Evolutionary conservation across 345 rosid genomes (phyloP), one percentile per base, ranked within the genome.

Genomic region (Noccaea bulbosa): DNA sequence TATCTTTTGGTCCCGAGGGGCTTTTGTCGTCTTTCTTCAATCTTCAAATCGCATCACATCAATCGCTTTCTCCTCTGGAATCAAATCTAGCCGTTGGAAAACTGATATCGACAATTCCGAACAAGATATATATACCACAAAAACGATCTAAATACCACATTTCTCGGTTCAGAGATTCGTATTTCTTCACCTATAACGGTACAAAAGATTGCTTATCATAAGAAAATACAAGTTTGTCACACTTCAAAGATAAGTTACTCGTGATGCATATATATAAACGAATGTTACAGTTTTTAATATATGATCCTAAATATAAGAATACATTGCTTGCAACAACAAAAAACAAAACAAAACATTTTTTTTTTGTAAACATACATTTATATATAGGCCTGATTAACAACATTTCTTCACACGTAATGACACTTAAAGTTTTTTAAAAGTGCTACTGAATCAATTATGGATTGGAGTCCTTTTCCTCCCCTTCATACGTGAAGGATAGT

Each of bases 391-490:
- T 51, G 24, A 15, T 62, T 55, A 50, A 15, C 39, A 50, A 15
- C 39, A 20, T 34, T 52, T 64, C 32, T 53, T 63, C 41, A 33
- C 38, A 62, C 47, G 22, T 14, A 11, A 57, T n/a, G 56, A 57
- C 46, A 37, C 47, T 69, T 12, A 9, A 69, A 58, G n/a, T 47
- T 43, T 54, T 35, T 52, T 17, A 32, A 61, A 61, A 61, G 43
- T 22, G 16, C 7, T 71, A 71, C 20, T 7, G 16, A 11, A 59
- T 69, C 44, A 75, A 33, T 75, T 75, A 46, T 75, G 79, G 43
- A 75, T 63, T 20, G 79, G 79, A 43, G 54, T 69, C 61, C 79
- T 75, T 54, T 75, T 75, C 60, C 71, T 75, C 17, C 74, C 74
- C 63, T 47, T 75, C 71, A 75, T 53, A 39, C 74, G 75, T 47